Evolutionary conservation across 768 basidiomycete genomes (phyloP), one percentile per base, ranked within the genome.

Genomic region (Obba rivulosa): DNA sequence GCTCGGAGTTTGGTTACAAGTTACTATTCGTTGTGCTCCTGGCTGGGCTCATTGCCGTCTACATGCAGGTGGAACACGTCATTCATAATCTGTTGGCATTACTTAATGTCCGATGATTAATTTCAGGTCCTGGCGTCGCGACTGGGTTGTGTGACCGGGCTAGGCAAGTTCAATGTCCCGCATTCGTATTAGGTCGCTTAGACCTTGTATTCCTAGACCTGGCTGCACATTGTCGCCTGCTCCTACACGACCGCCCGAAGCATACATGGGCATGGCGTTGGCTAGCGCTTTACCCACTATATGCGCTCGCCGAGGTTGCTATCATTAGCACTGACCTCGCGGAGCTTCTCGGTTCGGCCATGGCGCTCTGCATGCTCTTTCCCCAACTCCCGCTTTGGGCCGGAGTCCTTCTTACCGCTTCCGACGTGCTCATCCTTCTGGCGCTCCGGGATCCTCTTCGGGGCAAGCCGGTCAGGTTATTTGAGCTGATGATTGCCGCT

Each of bases 1-100:
- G 92, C 9, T 86, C 87, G 17, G 64, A 82, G 48, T 94, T 77
- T 62, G 92, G 94, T 1, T 96, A 95, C 66, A 79, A 78, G 51
- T 73, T 94, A 13, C 76, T 98, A 24, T 94, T 95, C 66, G 74
- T 90, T 14, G 83, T 98, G 10, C 75, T 96, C 5, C 63, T 96
- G 17, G 73, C 93, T 1, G 92, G 92, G 9, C 54, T 94, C 8
- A 82, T 89, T 47, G 92, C 90, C 14, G 84, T 87, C 2, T 81
- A 88, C 53, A 72, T 93, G 14, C 94, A 96, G 78, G 87, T 80
- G 40, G 34, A 65, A 63, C 8, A 21, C 24, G 39, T 52, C 38
- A 21, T 22, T 28, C 28, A 31, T 31, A 31, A 31, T 5, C 13
- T 7, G 13, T 31, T 31, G 28, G 28, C 13, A 31, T 45, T 11